Evolutionary conservation across 805 yeast species (phyloP), one percentile per base, ranked within the genome.

Genomic region (Nakazawaea sp.): DNA sequence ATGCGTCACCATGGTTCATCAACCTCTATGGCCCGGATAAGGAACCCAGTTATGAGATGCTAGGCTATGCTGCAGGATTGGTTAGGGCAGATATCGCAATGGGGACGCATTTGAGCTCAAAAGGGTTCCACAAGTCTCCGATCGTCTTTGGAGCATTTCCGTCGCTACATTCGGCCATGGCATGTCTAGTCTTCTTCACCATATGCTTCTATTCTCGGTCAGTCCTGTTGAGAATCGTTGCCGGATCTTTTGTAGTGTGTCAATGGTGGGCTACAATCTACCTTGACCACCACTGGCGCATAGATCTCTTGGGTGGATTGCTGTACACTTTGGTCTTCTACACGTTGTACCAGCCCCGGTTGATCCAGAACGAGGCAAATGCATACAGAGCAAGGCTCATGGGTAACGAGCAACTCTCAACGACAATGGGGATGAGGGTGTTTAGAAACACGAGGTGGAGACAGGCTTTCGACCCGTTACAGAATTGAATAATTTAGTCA

Each of bases 201-300:
- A 52, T 68, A n/a, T 46, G 59, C 19, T 60, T 61, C 49, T 64
- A 67, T 48, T 47, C 68, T 3, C 51, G 57, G 18, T 62, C 65
- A 62, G 44, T 49, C 5, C 27, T 45, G 1, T 52, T 64, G 20
- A 64, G 62, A 43, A 13, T 61, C 4, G 44, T 66, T 1, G 68
- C 66, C 16, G 48, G 68, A 4, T 25, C 43, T 0, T 79, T 71
- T 53, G 72, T 79, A 6, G 41, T 62, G 2, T 50, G 75, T 24
- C 86, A 79, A 51, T 78, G 86, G 82, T 81, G 86, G 85, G 75
- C 84, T 18, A 76, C 85, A 3, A 75, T 80, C 59, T 81, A 81
- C 48, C 54, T 81, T 41, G 86, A 79, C 51, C 87, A 79, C 54
- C 88, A 80, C 53, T 81, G 79, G 70, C 63, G 84, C 42, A 54